Conservation (phyloP, 2,329 filamentous ascomycete genomes). For the Grosmannia penicillata region DNA sequence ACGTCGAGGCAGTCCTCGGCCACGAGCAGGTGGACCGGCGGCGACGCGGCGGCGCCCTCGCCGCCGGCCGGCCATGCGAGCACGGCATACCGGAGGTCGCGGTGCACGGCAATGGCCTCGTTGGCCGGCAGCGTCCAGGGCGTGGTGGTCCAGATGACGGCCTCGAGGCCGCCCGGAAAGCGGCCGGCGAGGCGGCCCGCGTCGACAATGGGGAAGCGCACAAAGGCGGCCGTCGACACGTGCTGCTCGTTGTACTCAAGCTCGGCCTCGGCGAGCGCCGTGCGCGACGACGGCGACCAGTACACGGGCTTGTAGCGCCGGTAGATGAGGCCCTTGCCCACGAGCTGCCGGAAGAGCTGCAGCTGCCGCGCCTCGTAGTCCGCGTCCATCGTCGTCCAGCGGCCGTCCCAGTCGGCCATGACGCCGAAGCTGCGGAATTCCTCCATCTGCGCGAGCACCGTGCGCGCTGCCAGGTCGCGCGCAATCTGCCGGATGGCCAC, state of each 20-base stretch:
- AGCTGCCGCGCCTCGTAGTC: conserved; percentile 63
- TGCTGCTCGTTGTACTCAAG: conserved; percentile 71
- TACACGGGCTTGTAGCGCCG: conserved; percentile 71
- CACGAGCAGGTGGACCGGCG: conserved; percentile 47
- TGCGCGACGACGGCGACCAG: conserved; percentile 68
- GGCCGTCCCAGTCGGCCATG: conserved; percentile 66
- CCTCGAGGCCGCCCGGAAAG: conserved; percentile 34
- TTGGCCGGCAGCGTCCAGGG: conserved; percentile 96
- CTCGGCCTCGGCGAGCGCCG: conserved; percentile 71
- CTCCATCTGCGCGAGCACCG: conserved; percentile 57
- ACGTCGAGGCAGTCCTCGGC: conserved; percentile 54
- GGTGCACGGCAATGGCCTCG: conserved; percentile 69
- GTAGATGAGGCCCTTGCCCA: conserved; percentile 59
- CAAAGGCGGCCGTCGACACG: conserved; percentile 56
- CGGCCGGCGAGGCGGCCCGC: neutral
- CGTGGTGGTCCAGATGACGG: conserved; percentile 97
- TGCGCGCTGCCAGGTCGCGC: conserved; percentile 49
- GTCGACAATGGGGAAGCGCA: conserved; percentile 59
- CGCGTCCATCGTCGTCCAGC: conserved; percentile 67
- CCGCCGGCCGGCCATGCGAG: conserved; percentile 35
- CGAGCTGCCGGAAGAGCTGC: conserved; percentile 60
- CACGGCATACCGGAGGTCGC: conserved; percentile 58
- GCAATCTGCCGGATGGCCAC: conserved; percentile 51
- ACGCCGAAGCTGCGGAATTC: conserved; percentile 60
- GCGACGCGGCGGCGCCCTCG: too few relatives aligned